Percentiles rank a stretch among this genome's conserved stretches.
These are phyloP conservation scores for Eremothecium cymbalariae DNA, from an alignment of 1,139 yeast genomes.

Conservation along the genomic window DNA sequence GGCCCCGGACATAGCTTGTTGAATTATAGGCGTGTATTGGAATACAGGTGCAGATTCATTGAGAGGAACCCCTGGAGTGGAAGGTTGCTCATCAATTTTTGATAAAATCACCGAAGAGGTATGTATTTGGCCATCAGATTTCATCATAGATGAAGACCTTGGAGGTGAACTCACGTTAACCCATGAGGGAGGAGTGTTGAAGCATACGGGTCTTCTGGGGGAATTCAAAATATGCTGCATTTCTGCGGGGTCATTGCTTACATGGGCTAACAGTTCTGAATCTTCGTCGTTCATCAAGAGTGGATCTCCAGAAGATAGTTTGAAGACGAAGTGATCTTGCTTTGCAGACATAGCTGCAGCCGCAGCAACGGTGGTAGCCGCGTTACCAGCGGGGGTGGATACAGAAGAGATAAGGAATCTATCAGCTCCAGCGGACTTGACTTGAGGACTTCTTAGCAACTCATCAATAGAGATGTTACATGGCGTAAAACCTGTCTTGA, in stretches of 20 bases:
- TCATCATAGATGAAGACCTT: slow-evolving; percentile 1
- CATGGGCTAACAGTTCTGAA: slow-evolving; percentile 14
- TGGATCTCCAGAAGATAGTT: slow-evolving; percentile 27
- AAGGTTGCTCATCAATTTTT: background rate
- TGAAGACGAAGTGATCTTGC: slow-evolving; percentile 13
- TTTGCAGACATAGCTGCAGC: background rate
- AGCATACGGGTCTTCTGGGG: slow-evolving; percentile 18
- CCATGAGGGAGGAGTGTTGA: slow-evolving; percentile 29
- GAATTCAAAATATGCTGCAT: slow-evolving; percentile 19
- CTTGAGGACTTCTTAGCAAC: slow-evolving; percentile 13
- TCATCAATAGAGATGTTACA: slow-evolving; percentile 22
- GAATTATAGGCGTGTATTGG: slow-evolving; percentile 13
- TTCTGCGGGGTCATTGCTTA: slow-evolving; percentile 8
- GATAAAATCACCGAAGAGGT: background rate
- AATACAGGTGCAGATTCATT: slow-evolving; percentile 7
- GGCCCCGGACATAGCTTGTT: slow-evolving; percentile 8
- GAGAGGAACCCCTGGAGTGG: background rate
- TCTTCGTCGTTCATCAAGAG: slow-evolving; percentile 23
- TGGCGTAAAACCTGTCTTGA: slow-evolving; percentile 30
- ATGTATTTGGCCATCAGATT: slow-evolving; percentile 1
- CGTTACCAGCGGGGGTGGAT: slow-evolving; percentile 10
- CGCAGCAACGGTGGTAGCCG: background rate
- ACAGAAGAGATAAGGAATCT: slow-evolving; percentile 10
- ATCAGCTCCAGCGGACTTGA: slow-evolving; percentile 3
- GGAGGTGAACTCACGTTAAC: slow-evolving; percentile 16